phyloP scores from a whole-genome alignment of 371 early-diverging fungal genomes.

The Sporodiniella umbellata region DNA sequence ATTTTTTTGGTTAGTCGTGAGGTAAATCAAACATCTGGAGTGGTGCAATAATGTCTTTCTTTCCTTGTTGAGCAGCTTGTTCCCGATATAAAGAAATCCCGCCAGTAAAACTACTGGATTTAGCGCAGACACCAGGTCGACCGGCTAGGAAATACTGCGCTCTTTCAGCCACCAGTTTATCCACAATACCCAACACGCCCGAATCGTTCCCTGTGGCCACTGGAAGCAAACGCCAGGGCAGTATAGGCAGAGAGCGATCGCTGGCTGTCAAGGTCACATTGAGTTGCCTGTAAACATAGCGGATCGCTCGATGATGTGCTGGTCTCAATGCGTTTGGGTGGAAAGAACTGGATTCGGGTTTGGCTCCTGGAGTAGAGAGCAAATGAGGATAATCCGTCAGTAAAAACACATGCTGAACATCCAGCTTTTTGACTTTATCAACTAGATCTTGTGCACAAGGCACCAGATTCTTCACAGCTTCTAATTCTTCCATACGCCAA shows the following conservation, averaged over 20 bases:
- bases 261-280: slow-evolving; percentile 26
- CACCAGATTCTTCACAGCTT: slow-evolving; percentile 33
- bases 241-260: slow-evolving; percentile 28
- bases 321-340: slow-evolving; percentile 19
- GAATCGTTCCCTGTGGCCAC: slow-evolving; percentile 22
- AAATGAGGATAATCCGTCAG: slow-evolving; percentile 50
- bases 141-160: slow-evolving; percentile 49
- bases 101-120: slow-evolving; percentile 38
- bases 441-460: slow-evolving; percentile 39
- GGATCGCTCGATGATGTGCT: slow-evolving; percentile 41
- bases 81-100: slow-evolving; percentile 21
- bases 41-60: slow-evolving; percentile 9
- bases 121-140: slow-evolving; percentile 35
- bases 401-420: slow-evolving; percentile 26
- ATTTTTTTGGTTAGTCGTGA: too few species aligned
- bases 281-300: slow-evolving; percentile 29
- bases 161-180: slow-evolving; percentile 45
- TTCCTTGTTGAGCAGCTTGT: slow-evolving; percentile 8
- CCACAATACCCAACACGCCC: slow-evolving; percentile 41
- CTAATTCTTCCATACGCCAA: slow-evolving; percentile 51
- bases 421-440: slow-evolving; percentile 13
- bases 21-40: slow-evolving; percentile 14
- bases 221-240: slow-evolving; percentile 47
- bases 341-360: slow-evolving; percentile 44
- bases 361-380: slow-evolving; percentile 18